These are phyloP conservation scores for Trichoderma aggressivum DNA, from an alignment of 2,329 filamentous ascomycete species.

Conservation along the genomic window DNA sequence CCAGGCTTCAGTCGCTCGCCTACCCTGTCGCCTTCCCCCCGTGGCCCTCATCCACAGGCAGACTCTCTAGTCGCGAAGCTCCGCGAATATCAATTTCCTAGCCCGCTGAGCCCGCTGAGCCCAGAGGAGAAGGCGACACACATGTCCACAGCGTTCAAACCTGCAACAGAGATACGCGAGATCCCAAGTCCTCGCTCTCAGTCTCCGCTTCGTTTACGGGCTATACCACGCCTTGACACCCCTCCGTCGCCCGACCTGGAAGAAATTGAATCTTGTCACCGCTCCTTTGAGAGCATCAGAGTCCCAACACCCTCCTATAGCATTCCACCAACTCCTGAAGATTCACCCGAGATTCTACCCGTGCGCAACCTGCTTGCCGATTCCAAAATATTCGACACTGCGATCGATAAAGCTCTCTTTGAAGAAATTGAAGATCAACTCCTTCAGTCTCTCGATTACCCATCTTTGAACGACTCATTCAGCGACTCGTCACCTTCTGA, in stretches of 20 bases:
- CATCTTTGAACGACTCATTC: constrained; percentile 26
- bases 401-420: constrained; percentile 28
- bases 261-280: constrained; percentile 21
- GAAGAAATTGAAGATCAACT: constrained; percentile 29
- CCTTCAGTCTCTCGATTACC: constrained; percentile 26
- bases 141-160: constrained; percentile 24
- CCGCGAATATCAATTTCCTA: constrained; percentile 38
- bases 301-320: constrained; percentile 21
- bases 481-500: constrained; percentile 33
- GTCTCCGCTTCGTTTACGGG: constrained; percentile 25
- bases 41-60: constrained; percentile 21
- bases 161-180: constrained; percentile 25
- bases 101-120: constrained; percentile 33
- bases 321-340: constrained; percentile 31
- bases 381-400: constrained; percentile 28
- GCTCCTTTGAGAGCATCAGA: constrained; percentile 19
- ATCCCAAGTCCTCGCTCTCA: constrained; percentile 27
- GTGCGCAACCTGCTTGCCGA: constrained; percentile 26
- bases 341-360: constrained; percentile 32
- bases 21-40: constrained; percentile 28
- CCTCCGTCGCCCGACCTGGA: constrained; percentile 33
- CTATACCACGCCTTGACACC: constrained; percentile 29
- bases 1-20: constrained; percentile 23
- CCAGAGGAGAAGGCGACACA: constrained; percentile 28
- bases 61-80: constrained; percentile 30